Evolutionary conservation across 192 early-diverging fungal genomes (phyloP).

Genomic region (Backusella mclennaniae): DNA sequence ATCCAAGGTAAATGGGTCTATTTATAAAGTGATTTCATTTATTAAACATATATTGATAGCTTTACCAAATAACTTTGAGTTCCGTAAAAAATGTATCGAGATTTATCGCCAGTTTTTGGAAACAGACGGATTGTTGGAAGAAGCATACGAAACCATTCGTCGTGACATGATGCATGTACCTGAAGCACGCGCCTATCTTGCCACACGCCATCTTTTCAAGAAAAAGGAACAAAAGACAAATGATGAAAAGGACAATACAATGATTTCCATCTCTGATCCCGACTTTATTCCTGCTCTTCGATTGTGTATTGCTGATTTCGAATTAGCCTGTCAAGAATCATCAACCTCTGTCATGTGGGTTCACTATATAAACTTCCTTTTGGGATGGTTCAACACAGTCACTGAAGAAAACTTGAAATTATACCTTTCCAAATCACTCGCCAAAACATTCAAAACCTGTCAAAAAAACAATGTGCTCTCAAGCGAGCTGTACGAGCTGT

Average conservation of each 20-base stretch:
- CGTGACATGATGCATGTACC: constrained; percentile 59
- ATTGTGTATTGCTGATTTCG: constrained; percentile 52
- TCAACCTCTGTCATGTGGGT: constrained; percentile 56
- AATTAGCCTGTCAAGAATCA: constrained; percentile 37
- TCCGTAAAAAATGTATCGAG: constrained; percentile 72
- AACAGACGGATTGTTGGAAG: constrained; percentile 40
- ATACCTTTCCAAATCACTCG: constrained; percentile 59
- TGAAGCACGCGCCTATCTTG: constrained; percentile 52
- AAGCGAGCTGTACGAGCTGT: constrained; percentile 51
- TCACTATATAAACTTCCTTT: constrained; percentile 63
- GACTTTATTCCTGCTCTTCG: constrained; percentile 28
- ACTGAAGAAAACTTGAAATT: constrained; percentile 59
- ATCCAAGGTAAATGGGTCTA: constrained; percentile 50
- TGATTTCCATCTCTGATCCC: constrained; percentile 27
- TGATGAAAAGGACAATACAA: constrained; percentile 13
- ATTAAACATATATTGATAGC: constrained; percentile 23
- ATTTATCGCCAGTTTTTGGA: constrained; percentile 59
- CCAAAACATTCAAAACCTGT: constrained; percentile 48
- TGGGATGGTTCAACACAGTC: constrained; percentile 37
- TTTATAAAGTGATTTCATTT: background rate
- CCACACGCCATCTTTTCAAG: constrained; percentile 57
- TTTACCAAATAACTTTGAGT: constrained; percentile 68
- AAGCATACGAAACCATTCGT: constrained; percentile 49
- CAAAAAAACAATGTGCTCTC: constrained; percentile 41
- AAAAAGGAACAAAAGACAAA: constrained; percentile 41